Conservation (phyloP, 2,329 filamentous ascomycete genomes). For the Grosmannia huntii region DNA sequence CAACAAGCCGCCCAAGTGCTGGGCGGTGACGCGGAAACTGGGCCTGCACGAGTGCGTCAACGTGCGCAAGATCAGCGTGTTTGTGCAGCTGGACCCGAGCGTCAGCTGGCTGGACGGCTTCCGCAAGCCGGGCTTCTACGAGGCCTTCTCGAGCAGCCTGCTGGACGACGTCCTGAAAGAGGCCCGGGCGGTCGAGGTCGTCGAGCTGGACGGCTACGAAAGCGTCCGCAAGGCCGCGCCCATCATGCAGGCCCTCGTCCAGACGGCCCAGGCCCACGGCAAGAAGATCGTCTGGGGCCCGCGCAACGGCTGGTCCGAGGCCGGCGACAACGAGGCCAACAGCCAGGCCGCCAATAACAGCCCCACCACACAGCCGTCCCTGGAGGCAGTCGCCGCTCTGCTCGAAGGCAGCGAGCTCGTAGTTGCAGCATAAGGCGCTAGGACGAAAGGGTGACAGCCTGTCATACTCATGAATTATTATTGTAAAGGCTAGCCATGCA, state of each 20-base stretch:
- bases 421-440: no score
- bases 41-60: conserved; percentile 50
- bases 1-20: conserved; percentile 55
- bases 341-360: not conserved
- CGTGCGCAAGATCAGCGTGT: conserved; percentile 49
- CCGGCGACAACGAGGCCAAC: not conserved
- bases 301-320: conserved; percentile 25
- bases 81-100: conserved; percentile 61
- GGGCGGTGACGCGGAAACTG: conserved; percentile 53
- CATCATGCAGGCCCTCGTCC: conserved; percentile 49
- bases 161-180: conserved; percentile 42
- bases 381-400: no score
- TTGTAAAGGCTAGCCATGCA: no score
- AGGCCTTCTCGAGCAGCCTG: conserved; percentile 48
- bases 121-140: conserved; percentile 56
- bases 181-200: conserved; percentile 39
- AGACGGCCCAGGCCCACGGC: conserved; percentile 32
- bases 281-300: conserved; percentile 54
- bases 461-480: no score
- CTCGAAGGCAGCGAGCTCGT: no score
- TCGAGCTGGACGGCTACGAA: conserved; percentile 59
- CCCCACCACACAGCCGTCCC: not conserved
- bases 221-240: conserved; percentile 52
- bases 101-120: conserved; percentile 56
- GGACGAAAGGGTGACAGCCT: no score